Conservation (phyloP, 768 basidiomycete species). For the Pholiota molesta region DNA sequence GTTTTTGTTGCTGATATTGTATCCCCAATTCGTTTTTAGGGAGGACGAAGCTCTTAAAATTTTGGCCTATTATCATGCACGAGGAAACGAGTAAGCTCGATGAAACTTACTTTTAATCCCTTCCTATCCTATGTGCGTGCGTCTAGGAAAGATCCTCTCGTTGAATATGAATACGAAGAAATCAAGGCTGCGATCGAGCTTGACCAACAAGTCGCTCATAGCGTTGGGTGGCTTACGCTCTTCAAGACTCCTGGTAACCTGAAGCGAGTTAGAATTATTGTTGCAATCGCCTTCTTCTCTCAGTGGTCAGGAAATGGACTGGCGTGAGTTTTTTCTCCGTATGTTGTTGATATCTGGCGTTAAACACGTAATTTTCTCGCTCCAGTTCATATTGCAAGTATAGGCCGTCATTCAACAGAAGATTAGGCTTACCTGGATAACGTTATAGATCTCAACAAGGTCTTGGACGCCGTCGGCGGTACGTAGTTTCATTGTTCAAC, state of each 20-base stretch:
- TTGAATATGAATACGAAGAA: slow-evolving; percentile 62
- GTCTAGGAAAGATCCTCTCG: slow-evolving; percentile 52
- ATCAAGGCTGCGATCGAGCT: slow-evolving; percentile 57
- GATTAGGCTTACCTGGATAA: not conserved
- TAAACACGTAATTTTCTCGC: slow-evolving; percentile 14
- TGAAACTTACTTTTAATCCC: not conserved
- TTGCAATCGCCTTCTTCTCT: slow-evolving; percentile 61
- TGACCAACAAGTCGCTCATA: slow-evolving; percentile 38
- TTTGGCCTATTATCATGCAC: slow-evolving; percentile 59
- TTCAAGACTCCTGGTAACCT: slow-evolving; percentile 54
- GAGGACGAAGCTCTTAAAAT: slow-evolving; percentile 49
- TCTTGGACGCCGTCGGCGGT: slow-evolving; percentile 52
- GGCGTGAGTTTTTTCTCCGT: slow-evolving; percentile 27
- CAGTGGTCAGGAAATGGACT: slow-evolving; percentile 61
- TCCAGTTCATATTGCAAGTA: slow-evolving; percentile 46
- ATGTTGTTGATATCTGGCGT: not conserved
- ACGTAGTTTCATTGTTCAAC: slow-evolving; percentile 1
- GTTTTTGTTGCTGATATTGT: not conserved
- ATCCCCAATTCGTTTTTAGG: slow-evolving; percentile 13
- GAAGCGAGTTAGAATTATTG: slow-evolving; percentile 54
- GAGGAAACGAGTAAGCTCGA: slow-evolving; percentile 38
- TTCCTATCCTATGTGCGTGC: not conserved
- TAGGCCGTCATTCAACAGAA: not conserved
- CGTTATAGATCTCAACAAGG: slow-evolving; percentile 47
- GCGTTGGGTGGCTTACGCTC: slow-evolving; percentile 46